phyloP scores from a whole-genome alignment of 371 early-diverging fungal species.

The Lichtheimia ornata region DNA sequence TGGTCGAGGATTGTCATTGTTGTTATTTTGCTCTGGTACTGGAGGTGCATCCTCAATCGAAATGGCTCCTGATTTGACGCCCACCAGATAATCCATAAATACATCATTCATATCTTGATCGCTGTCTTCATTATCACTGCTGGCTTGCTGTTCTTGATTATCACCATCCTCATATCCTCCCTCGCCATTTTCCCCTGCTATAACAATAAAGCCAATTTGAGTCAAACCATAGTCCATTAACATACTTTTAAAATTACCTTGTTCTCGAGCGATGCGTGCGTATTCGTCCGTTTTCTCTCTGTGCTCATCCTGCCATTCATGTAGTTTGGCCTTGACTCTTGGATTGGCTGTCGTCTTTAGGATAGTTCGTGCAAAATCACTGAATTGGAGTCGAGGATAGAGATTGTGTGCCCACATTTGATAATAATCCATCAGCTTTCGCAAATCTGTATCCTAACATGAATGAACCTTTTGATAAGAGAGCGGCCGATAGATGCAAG shows the following conservation, averaged over 20 bases:
- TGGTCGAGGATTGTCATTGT: not conserved
- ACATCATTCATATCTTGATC: constrained; percentile 9
- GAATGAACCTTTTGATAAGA: not conserved
- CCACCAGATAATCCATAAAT: constrained; percentile 9
- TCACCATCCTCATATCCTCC: constrained; percentile 1
- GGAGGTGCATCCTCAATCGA: not conserved
- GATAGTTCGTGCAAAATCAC: constrained; percentile 40
- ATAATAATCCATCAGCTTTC: constrained; percentile 51
- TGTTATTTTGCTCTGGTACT: not conserved
- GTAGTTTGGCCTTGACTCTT: constrained; percentile 27
- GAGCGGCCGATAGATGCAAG: not conserved
- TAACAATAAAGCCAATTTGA: not conserved
- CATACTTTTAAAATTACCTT: not conserved
- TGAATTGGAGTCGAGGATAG: constrained; percentile 48
- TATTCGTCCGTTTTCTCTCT: constrained; percentile 14
- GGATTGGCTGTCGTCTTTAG: constrained; percentile 37
- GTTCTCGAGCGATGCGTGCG: not conserved
- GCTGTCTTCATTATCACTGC: constrained; percentile 9
- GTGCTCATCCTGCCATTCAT: constrained; percentile 32
- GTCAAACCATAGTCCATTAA: not conserved
- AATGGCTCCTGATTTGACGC: not conserved
- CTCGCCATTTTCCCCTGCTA: not conserved
- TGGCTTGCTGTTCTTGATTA: not conserved
- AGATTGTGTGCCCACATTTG: constrained; percentile 59
- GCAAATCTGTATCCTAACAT: constrained; percentile 39